Conservation (phyloP, 2,329 filamentous ascomycete species). For the Rhytidhysteron rufulum region DNA sequence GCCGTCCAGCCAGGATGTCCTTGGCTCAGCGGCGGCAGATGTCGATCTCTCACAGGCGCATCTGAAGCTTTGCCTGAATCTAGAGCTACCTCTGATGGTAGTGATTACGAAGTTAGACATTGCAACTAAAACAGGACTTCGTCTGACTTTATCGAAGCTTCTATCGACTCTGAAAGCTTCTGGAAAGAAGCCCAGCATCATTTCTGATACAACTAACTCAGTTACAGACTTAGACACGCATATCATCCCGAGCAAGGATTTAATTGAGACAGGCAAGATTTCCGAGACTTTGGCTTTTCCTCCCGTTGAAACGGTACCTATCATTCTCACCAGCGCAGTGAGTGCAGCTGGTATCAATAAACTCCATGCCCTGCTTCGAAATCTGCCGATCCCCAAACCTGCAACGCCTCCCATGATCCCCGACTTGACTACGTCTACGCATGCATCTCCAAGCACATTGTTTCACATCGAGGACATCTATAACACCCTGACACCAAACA, state of each 20-base stretch:
- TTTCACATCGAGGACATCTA: slow-evolving; percentile 94
- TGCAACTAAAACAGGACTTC: slow-evolving; percentile 68
- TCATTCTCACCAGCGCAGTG: slow-evolving; percentile 82
- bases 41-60: slow-evolving; percentile 75
- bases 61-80: slow-evolving; percentile 77
- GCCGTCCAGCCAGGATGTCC: slow-evolving; percentile 49
- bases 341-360: slow-evolving; percentile 78
- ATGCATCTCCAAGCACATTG: slow-evolving; percentile 51
- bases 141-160: slow-evolving; percentile 67
- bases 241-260: slow-evolving; percentile 54
- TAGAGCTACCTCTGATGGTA: slow-evolving; percentile 73
- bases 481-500: slow-evolving; percentile 40
- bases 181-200: slow-evolving; percentile 69
- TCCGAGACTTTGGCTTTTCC: slow-evolving; percentile 49
- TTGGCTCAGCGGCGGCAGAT: slow-evolving; percentile 52
- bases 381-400: slow-evolving; percentile 60
- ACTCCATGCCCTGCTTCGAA: slow-evolving; percentile 75
- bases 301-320: slow-evolving; percentile 62
- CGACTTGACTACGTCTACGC: background rate
- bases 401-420: slow-evolving; percentile 35
- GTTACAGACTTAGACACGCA: slow-evolving; percentile 49
- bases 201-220: slow-evolving; percentile 39
- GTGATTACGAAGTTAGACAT: slow-evolving; percentile 90
- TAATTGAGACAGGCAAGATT: slow-evolving; percentile 55
- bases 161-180: slow-evolving; percentile 73